Evolutionary conservation across 2,329 filamentous ascomycete species (phyloP).

Genomic region (Lachnellula occidentalis): DNA sequence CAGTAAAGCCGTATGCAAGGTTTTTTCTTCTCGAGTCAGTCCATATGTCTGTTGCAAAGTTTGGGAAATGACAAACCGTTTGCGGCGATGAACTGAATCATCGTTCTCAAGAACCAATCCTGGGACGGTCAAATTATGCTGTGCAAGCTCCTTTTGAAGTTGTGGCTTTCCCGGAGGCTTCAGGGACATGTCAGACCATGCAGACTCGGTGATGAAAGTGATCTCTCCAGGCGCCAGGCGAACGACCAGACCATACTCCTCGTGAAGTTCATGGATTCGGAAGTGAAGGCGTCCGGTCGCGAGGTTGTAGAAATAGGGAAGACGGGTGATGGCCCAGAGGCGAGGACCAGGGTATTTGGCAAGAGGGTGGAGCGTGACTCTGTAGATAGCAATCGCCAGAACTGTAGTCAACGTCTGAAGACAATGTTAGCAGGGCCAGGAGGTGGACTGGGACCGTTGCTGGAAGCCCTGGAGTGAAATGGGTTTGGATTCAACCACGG

Average conservation of each 20-base stretch:
- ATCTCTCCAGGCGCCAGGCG: not conserved
- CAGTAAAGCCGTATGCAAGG: not conserved
- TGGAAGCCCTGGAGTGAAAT: too few species aligned
- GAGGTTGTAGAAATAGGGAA: constrained; percentile 6
- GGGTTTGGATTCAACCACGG: too few species aligned
- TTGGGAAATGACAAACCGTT: not conserved
- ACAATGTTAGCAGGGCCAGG: too few species aligned
- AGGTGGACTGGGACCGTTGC: too few species aligned
- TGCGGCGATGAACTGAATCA: constrained; percentile 5
- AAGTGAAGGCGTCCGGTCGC: constrained; percentile 7
- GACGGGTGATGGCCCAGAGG: constrained; percentile 9
- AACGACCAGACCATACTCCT: constrained; percentile 7
- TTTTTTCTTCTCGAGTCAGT: not conserved
- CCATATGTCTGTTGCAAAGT: not conserved
- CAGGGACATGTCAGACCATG: constrained; percentile 11
- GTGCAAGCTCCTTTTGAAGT: constrained; percentile 3
- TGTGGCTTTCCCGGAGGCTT: not conserved
- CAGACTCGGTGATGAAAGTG: constrained; percentile 3
- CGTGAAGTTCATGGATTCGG: not conserved
- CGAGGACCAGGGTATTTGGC: constrained; percentile 13
- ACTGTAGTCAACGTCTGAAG: too few species aligned
- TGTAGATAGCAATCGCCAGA: too few species aligned
- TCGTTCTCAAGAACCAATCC: constrained; percentile 7
- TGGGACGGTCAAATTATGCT: not conserved
- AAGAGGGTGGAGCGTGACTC: constrained; percentile 13